Conservation (phyloP, 2,329 filamentous ascomycete genomes). For the Hymenoscyphus fraxineus region DNA sequence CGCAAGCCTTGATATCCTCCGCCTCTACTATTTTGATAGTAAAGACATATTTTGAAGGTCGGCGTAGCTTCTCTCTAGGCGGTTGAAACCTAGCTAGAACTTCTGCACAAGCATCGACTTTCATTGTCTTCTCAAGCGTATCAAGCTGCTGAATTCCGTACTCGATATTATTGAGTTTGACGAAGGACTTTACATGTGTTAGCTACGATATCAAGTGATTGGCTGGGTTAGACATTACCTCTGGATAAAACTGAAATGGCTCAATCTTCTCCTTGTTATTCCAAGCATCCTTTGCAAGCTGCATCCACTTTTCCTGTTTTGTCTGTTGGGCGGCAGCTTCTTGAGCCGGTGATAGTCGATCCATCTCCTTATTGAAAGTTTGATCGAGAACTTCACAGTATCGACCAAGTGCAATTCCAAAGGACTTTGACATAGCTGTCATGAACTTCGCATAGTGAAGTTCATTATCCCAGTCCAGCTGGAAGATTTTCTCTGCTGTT, state of each 20-base stretch:
- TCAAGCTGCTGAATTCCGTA: constrained; percentile 91
- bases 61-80: constrained; percentile 59
- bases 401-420: constrained; percentile 74
- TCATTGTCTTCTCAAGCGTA: constrained; percentile 81
- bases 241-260: constrained; percentile 92
- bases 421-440: constrained; percentile 83
- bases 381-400: constrained; percentile 92
- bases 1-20: constrained; percentile 96
- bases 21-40: constrained; percentile 98
- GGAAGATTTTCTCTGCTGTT: constrained; percentile 78
- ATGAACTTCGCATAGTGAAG: constrained; percentile 95
- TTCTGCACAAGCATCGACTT: constrained; percentile 85
- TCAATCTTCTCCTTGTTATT: constrained; percentile 88
- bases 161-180: constrained; percentile 97
- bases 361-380: constrained; percentile 87
- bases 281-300: constrained; percentile 91
- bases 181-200: constrained; percentile 66
- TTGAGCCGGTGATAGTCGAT: constrained; percentile 83
- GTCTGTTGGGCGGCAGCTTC: constrained; percentile 73
- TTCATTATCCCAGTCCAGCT: constrained; percentile 89
- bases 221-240: constrained; percentile 56
- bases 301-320: constrained; percentile 87
- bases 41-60: constrained; percentile 87
- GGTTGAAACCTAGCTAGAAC: constrained; percentile 74
- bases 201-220: constrained; percentile 25